phyloP scores from a whole-genome alignment of 2,329 filamentous ascomycete species.

The Cadophora sp. region DNA sequence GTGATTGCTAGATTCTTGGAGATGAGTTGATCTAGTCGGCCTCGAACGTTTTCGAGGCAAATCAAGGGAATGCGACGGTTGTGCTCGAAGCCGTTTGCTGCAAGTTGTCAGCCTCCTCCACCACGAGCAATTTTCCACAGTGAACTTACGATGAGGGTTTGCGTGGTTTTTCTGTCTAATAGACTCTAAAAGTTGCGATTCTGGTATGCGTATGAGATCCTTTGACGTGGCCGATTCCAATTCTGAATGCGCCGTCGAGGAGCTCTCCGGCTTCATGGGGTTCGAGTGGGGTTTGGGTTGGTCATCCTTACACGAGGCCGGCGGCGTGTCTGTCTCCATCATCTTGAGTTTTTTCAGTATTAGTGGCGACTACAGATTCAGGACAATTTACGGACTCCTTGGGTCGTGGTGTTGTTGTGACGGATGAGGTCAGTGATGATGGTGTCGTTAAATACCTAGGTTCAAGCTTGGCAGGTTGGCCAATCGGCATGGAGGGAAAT shows the following conservation, averaged over 20 bases:
- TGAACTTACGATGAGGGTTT: neutral
- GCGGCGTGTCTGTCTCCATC: neutral
- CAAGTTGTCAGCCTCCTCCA: neutral
- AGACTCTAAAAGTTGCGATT: neutral
- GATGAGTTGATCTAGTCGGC: constrained; percentile 13
- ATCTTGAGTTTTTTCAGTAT: neutral
- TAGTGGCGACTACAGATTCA: neutral
- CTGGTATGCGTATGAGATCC: neutral
- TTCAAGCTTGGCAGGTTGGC: neutral
- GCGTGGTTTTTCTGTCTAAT: neutral
- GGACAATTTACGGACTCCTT: neutral
- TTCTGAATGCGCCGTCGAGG: neutral
- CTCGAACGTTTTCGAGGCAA: constrained; percentile 18
- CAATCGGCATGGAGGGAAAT: neutral
- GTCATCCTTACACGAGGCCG: neutral
- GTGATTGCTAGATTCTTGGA: constrained; percentile 22
- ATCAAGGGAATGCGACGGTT: constrained; percentile 1
- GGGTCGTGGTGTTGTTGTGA: neutral
- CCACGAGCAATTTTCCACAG: neutral
- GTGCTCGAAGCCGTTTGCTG: neutral
- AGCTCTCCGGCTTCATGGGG: neutral
- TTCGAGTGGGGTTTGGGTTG: neutral
- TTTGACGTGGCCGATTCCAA: neutral
- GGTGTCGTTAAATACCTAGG: no score
- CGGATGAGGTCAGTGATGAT: neutral